Base-by-base conservation (phyloP, 2,329 filamentous ascomycete species). In the Penicillium sp. region DNA sequence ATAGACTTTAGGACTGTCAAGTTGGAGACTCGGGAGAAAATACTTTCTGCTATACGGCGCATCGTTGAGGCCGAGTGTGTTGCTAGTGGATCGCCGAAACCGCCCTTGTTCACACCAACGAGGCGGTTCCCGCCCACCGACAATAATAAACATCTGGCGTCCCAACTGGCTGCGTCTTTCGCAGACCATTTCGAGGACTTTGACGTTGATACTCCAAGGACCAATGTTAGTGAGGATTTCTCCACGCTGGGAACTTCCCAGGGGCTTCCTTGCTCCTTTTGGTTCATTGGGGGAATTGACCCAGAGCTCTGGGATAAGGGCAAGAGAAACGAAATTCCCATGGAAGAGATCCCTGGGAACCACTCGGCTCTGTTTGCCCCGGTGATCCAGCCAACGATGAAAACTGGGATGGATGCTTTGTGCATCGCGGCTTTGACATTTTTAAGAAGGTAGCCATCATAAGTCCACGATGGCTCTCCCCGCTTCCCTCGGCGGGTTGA, bases 351-450 rank as follows among this genome's bases (percentile, higher is more conserved):
- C 13, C 80, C 85, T 0, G 78, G 79, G 0, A 87, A 87, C 60
- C 85, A 87, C 64, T 82, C 77, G 55, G 77, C 82, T 0, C 75
- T 78, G 51, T 87, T 87, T 70, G 80, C 80, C 32, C 84, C 84
- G 6, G 79, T 77, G 0, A 76, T 86, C 25, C 77, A 82, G 65
- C 83, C 83, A 8, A 87, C 84, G 0, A 66, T 87, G 72, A 76
- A 58, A 56, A 73, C 72, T 5, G 84, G 80, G 0, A 70, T 79
- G 3, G 79, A 83, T 69, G 80, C 80, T 1, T 69, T 83, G 63
- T 77, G 76, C 48, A 67, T 80, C 31, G 79, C 75, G 23, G 80
- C 80, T 6, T 72, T 85, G 72, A 80, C 71, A 0, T 73, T 74
- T 46, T 57, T 74, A 46, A 57, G 10, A 31, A 61, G 65, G 29